phyloP scores from a whole-genome alignment of 345 rosid genomes.

The Populus alba region DNA sequence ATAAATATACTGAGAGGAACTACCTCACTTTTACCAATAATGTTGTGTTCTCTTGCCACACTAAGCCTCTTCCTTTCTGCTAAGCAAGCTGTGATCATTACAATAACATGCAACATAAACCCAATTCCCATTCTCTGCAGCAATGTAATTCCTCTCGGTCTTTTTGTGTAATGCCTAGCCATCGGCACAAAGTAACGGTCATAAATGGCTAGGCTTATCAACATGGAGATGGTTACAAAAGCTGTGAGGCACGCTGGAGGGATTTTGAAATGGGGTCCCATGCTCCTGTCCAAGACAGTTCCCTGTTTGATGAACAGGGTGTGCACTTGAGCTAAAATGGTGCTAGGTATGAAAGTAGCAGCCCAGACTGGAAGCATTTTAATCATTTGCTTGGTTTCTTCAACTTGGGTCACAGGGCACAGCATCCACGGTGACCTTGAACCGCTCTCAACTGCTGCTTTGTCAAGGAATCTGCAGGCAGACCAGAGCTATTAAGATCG shows the following conservation, averaged over 20 bases:
- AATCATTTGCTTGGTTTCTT: slow-evolving; percentile 66
- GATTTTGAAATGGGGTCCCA: slow-evolving; percentile 54
- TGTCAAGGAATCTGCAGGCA: slow-evolving; percentile 52
- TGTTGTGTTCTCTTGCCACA: slow-evolving; percentile 39
- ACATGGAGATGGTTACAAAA: slow-evolving; percentile 66
- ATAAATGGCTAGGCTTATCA: slow-evolving; percentile 49
- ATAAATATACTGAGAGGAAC: slow-evolving; percentile 59
- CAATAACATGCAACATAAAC: slow-evolving; percentile 40
- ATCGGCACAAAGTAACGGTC: slow-evolving; percentile 49
- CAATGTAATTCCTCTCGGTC: slow-evolving; percentile 71
- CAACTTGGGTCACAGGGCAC: slow-evolving; percentile 60
- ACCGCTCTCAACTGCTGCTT: slow-evolving; percentile 44
- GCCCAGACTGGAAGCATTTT: slow-evolving; percentile 54
- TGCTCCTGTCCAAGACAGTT: slow-evolving; percentile 41
- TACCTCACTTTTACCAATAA: slow-evolving; percentile 16
- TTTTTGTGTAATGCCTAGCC: slow-evolving; percentile 42
- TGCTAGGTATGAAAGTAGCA: slow-evolving; percentile 52
- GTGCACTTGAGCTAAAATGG: slow-evolving; percentile 37
- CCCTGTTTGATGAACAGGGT: slow-evolving; percentile 78
- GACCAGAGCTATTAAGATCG: no score
- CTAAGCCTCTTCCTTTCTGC: slow-evolving; percentile 58
- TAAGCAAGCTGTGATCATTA: slow-evolving; percentile 54
- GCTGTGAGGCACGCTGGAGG: slow-evolving; percentile 70
- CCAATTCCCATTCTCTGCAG: slow-evolving; percentile 82
- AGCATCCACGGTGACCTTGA: slow-evolving; percentile 46